Conservation (phyloP, 1,139 yeast species). For the Nadsonia starkeyi-henricii region DNA sequence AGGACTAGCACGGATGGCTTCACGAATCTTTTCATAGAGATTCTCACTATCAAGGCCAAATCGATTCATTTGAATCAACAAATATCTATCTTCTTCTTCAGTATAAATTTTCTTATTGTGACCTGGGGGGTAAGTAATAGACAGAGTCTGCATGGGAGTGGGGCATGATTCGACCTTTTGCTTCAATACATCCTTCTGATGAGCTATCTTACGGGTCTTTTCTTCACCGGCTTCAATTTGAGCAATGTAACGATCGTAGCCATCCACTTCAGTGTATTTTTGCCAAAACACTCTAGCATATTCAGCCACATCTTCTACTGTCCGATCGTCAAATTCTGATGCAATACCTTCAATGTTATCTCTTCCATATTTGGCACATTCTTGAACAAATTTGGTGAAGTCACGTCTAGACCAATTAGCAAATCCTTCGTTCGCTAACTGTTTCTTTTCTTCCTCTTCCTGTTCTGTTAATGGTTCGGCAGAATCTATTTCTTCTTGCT, state of each 20-base stretch:
- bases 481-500: slow-evolving; percentile 43
- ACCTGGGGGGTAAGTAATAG: slow-evolving; percentile 73
- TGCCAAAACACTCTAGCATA: slow-evolving; percentile 69
- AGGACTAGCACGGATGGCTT: slow-evolving; percentile 59
- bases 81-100: slow-evolving; percentile 73
- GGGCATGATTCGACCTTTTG: slow-evolving; percentile 47
- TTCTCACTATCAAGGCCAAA: slow-evolving; percentile 63
- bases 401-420: slow-evolving; percentile 82
- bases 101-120: slow-evolving; percentile 78
- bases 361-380: slow-evolving; percentile 72
- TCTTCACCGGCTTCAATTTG: slow-evolving; percentile 85
- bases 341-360: slow-evolving; percentile 50
- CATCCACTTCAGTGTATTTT: slow-evolving; percentile 58
- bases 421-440: slow-evolving; percentile 52
- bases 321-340: slow-evolving; percentile 46
- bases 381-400: slow-evolving; percentile 72
- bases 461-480: slow-evolving; percentile 63
- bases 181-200: slow-evolving; percentile 54
- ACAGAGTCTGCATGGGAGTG: slow-evolving; percentile 65
- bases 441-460: slow-evolving; percentile 51
- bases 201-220: slow-evolving; percentile 46
- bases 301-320: slow-evolving; percentile 49
- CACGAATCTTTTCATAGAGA: slow-evolving; percentile 62
- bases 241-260: slow-evolving; percentile 70
- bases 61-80: slow-evolving; percentile 57